Base-by-base conservation (phyloP, 805 yeast genomes). In the Nakazawaea laoshanensis region DNA sequence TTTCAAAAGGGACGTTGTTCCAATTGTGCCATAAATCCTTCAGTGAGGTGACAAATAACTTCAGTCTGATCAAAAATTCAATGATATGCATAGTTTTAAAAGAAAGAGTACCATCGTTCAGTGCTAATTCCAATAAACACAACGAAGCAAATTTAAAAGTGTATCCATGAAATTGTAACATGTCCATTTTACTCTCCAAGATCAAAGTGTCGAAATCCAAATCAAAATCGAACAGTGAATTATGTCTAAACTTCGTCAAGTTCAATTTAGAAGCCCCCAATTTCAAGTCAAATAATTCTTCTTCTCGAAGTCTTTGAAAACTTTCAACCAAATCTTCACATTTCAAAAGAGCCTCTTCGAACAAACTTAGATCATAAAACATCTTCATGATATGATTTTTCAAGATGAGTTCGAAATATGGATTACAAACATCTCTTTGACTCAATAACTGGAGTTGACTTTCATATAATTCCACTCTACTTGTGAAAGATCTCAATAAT, bases 261-360 rank as follows among this genome's bases (percentile, higher is more conserved):
- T 25, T 23, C 14, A 33, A 20, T 3, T 11, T 12, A 8, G 14
- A 11, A 5, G n/a, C n/a, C 15, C 26, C 32, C 14, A 32, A 27
- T 3, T 36, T 31, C 7, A 17, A 11, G 3, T 19, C 12, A 4
- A 39, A 24, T 5, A 18, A 18, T 27, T 12, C 12, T 20, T 27
- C 43, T 23, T 16, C 23, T 12, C 2, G 24, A 9, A 14, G 25
- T 23, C 36, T 44, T 19, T 49, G 43, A 19, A 60, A 59, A 6
- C 52, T 41, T 1, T 44, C 37, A 12, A 63, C 60, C 5, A 82
- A 44, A 19, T 57, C 59, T 20, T 69, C 67, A 41, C 74, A 78
- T 15, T 68, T 63, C 3, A 49, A 53, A 22, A 78, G 48, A 0
- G 89, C 66, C 33, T 82, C 88, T 18, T 77, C 80, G 17, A 61